These are phyloP conservation scores for Globisporangium rhizosaccharum DNA, from an alignment of 352 stramenopile species.

Conservation along the genomic window DNA sequence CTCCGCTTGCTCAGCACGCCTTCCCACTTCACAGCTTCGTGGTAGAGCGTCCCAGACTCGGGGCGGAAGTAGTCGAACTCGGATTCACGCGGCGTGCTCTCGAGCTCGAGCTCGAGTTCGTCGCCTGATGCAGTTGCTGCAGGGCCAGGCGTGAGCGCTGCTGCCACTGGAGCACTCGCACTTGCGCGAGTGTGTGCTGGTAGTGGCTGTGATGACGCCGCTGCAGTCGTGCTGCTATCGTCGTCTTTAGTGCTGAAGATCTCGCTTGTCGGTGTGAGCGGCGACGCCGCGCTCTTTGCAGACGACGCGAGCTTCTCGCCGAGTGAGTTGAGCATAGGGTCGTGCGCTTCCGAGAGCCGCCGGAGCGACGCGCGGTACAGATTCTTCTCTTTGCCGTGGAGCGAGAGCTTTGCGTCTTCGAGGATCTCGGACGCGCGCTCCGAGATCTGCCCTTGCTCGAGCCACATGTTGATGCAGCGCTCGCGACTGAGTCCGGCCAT, in stretches of 20 bases:
- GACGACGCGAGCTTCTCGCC: conserved; percentile 55
- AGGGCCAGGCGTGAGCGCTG: too few relatives aligned
- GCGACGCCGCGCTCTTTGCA: conserved; percentile 16
- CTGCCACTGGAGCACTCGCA: too few relatives aligned
- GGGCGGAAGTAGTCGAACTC: conserved; percentile 39
- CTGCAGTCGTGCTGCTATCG: neutral
- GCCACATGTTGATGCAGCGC: conserved; percentile 77
- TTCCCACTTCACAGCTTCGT: conserved; percentile 83
- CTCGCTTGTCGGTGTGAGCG: conserved; percentile 16
- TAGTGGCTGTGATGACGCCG: too few relatives aligned
- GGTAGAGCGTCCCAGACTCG: conserved; percentile 65
- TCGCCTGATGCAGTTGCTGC: neutral
- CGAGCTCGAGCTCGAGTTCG: conserved; percentile 7
- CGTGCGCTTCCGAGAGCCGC: conserved; percentile 59
- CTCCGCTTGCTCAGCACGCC: conserved; percentile 71
- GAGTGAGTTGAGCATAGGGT: conserved; percentile 60
- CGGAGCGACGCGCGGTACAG: conserved; percentile 58
- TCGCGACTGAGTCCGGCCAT: conserved; percentile 33
- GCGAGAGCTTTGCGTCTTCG: conserved; percentile 69
- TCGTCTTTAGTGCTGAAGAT: conserved; percentile 4
- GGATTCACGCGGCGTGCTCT: conserved; percentile 12
- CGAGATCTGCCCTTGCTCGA: conserved; percentile 75
- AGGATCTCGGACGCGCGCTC: conserved; percentile 77
- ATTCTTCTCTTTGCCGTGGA: conserved; percentile 82
- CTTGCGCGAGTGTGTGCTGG: too few relatives aligned